phyloP scores from a whole-genome alignment of 2,329 filamentous ascomycete species.

The Talaromyces sp. region DNA sequence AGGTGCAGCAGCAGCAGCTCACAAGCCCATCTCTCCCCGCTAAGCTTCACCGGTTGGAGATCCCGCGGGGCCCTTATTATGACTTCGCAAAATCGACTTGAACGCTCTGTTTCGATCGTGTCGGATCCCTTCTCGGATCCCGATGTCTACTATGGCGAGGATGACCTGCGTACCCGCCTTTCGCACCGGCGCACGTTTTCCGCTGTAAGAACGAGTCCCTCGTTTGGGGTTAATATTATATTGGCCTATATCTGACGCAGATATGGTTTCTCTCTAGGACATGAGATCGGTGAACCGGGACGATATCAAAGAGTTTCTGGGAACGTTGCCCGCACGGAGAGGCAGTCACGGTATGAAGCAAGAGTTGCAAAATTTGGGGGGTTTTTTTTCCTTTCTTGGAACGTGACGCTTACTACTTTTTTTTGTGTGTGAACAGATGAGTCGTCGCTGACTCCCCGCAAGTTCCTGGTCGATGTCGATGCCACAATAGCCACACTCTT shows the following conservation, averaged over 20 bases:
- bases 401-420: background rate
- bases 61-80: slow-evolving; percentile 21
- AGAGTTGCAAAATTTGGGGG: background rate
- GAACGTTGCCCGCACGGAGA: slow-evolving; percentile 31
- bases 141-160: slow-evolving; percentile 55
- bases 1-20: background rate
- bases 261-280: slow-evolving; percentile 19
- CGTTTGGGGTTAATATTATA: background rate
- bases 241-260: slow-evolving; percentile 4
- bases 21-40: background rate
- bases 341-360: slow-evolving; percentile 39
- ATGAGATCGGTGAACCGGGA: slow-evolving; percentile 32
- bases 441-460: slow-evolving; percentile 61
- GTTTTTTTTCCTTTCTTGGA: background rate
- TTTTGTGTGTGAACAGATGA: slow-evolving; percentile 56
- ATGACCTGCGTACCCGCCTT: slow-evolving; percentile 43
- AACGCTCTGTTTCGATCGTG: slow-evolving; percentile 30
- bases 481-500: slow-evolving; percentile 73
- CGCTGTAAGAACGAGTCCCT: slow-evolving; percentile 41
- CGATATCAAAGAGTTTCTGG: slow-evolving; percentile 30
- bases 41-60: background rate
- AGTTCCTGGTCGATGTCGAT: slow-evolving; percentile 83
- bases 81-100: slow-evolving; percentile 33
- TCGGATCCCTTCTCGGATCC: slow-evolving; percentile 54
- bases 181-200: slow-evolving; percentile 51